Evolutionary conservation across 352 stramenopile species (phyloP).

Genomic region (Aphanomyces euteiches): DNA sequence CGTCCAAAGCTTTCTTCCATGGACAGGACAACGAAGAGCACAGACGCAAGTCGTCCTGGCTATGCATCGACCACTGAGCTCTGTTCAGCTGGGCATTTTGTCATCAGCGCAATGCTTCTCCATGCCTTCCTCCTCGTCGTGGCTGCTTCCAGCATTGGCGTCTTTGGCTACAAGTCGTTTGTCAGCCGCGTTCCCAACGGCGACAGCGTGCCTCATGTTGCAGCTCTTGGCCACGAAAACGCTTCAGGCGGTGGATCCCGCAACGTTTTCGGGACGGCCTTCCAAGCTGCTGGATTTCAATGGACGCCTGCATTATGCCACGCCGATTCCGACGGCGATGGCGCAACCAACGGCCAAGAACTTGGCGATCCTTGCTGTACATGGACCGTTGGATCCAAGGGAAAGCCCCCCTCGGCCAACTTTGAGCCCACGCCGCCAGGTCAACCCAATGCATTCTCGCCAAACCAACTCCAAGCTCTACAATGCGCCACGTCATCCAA

Average conservation of each 20-base stretch:
- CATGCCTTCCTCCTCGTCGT: neutral
- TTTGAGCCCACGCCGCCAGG: slow-evolving; percentile 8
- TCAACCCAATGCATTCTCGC: neutral
- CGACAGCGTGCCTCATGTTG: slow-evolving; percentile 40
- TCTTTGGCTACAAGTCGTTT: neutral
- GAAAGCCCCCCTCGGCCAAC: neutral
- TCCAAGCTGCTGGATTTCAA: slow-evolving; percentile 41
- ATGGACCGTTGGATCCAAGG: slow-evolving; percentile 40
- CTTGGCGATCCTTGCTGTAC: slow-evolving; percentile 80
- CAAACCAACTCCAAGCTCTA: neutral
- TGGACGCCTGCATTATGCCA: slow-evolving; percentile 59
- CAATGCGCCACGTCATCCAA: neutral
- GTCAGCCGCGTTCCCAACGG: slow-evolving; percentile 47
- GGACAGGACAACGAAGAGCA: no score
- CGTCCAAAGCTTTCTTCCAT: no score
- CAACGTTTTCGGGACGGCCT: slow-evolving; percentile 69
- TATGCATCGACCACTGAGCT: no score
- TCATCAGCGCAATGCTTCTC: neutral
- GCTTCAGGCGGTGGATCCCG: slow-evolving; percentile 42
- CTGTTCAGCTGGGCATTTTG: neutral
- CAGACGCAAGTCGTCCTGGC: no score
- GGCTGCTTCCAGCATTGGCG: neutral
- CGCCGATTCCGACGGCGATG: slow-evolving; percentile 71
- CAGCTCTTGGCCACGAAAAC: slow-evolving; percentile 57
- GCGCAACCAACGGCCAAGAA: slow-evolving; percentile 80